Percentiles rank a stretch among this genome's conserved stretches.
Conservation (phyloP, 139 green algal genomes). For the Tetraselmis chui region DNA sequence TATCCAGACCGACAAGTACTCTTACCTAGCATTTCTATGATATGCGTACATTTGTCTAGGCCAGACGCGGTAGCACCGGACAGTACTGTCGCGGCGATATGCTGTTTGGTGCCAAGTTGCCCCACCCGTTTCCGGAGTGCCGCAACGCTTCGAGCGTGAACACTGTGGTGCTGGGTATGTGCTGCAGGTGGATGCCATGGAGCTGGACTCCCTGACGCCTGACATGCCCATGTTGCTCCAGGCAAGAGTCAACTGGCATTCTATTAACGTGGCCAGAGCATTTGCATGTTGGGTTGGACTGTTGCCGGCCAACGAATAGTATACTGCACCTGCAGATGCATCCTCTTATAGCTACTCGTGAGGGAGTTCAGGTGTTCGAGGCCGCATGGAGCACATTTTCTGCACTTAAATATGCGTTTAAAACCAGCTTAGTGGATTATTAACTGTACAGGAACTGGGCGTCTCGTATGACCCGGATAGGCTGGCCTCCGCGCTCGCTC, state of each 20-base stretch:
- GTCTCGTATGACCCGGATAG: constrained; percentile 65
- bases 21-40: not conserved
- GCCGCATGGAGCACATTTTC: not conserved
- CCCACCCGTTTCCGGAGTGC: not conserved
- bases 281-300: too few relatives aligned
- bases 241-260: not conserved
- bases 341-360: too few relatives aligned
- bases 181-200: constrained; percentile 69
- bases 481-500: constrained; percentile 36
- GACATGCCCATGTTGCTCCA: constrained; percentile 63
- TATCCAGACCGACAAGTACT: not conserved
- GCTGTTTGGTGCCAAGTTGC: not conserved
- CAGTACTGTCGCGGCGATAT: not conserved
- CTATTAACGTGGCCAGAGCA: not conserved
- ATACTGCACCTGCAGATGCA: too few relatives aligned
- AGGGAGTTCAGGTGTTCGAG: too few relatives aligned
- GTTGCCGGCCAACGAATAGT: too few relatives aligned
- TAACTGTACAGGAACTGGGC: not conserved
- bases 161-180: not conserved
- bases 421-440: not conserved
- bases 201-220: constrained; percentile 55
- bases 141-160: not conserved
- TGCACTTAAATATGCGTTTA: not conserved
- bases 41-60: not conserved
- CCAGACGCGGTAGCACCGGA: not conserved